Evolutionary conservation across 805 yeast species (phyloP), one percentile per base, ranked within the genome.

Genomic region (Myxozyma geophila): DNA sequence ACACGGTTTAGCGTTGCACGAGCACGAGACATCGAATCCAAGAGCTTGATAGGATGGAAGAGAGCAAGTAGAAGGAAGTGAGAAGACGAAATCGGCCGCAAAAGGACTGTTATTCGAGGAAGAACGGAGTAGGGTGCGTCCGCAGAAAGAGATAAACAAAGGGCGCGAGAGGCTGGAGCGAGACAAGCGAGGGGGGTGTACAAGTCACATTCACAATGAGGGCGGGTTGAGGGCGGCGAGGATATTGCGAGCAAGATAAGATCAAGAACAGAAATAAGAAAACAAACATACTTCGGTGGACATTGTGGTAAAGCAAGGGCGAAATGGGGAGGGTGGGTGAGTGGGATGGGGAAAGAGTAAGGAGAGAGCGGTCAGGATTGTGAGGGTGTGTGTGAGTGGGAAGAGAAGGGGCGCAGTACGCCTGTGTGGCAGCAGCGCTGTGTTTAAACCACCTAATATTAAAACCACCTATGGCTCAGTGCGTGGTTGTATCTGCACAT

Each of bases 231-330:
- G 28, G 28, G 28, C 5, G 28, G 28, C 2, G 7, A 23, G 23
- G 23, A 17, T 9, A 44, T 44, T 13, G 10, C 21, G n/a, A 4
- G 23, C 48, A 8, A 47, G 51, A 23, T 2, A 21, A 21, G 37
- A 23, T 19, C 12, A 10, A 47, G 15, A 28, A 28, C n/a, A 23
- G 47, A 43, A 43, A 43, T 2, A 43, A 13, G 47, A 43, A 47
- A 9, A 19, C 9, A 37, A 47, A 47, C 58, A 35, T 48, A 55
- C 59, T 39, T 55, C 59, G 47, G 59, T 47, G 28, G 53, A 37
- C 59, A 55, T 55, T 15, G 52, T 28, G 13, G 10, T 15, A 36
- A 3, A 15, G 44, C 19, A 44, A 23, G 43, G 17, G 15, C 15
- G 23, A 28, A 52, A 21, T 19, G 23, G 15, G 54, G 10, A 17